A percentile compares a stretch with the other conserved stretches of the same genome.
Evolutionary conservation across 75 land plant genomes (phyloP).

Genomic region (Pinus albicaulis): DNA sequence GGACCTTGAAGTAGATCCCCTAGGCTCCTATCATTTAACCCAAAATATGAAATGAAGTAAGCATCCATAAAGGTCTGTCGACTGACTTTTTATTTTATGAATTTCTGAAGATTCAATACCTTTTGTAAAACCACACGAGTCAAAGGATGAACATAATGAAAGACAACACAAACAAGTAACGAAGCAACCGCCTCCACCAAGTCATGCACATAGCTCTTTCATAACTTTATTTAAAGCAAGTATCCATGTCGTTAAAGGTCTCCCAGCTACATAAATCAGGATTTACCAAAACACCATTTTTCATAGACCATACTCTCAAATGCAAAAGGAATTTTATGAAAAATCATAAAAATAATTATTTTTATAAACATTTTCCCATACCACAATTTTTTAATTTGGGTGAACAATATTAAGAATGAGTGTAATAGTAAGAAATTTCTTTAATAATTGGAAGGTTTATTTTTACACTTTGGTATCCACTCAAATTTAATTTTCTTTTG

Average conservation of each 20-base stretch:
- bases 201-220: not conserved
- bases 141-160: slow-evolving; percentile 39
- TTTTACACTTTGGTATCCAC: too few species aligned
- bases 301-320: slow-evolving; percentile 26
- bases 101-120: slow-evolving; percentile 30
- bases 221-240: not conserved
- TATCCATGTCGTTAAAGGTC: not conserved
- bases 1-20: slow-evolving; percentile 76
- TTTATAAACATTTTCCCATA: too few species aligned
- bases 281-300: slow-evolving; percentile 55
- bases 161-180: slow-evolving; percentile 32
- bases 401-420: too few species aligned
- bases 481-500: too few species aligned
- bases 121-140: slow-evolving; percentile 29
- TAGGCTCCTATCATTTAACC: slow-evolving; percentile 68
- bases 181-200: slow-evolving; percentile 21
- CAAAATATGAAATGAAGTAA: slow-evolving; percentile 54
- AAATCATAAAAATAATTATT: too few species aligned
- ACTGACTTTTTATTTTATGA: slow-evolving; percentile 14
- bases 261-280: slow-evolving; percentile 43
- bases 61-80: slow-evolving; percentile 34
- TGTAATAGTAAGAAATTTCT: too few species aligned
- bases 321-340: too few species aligned
- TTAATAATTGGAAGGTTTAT: too few species aligned
- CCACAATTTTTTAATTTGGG: too few species aligned